A percentile compares a stretch with the other conserved stretches of the same genome.
phyloP scores from a whole-genome alignment of 2,329 filamentous ascomycete species.

The Coleophoma crateriformis region DNA sequence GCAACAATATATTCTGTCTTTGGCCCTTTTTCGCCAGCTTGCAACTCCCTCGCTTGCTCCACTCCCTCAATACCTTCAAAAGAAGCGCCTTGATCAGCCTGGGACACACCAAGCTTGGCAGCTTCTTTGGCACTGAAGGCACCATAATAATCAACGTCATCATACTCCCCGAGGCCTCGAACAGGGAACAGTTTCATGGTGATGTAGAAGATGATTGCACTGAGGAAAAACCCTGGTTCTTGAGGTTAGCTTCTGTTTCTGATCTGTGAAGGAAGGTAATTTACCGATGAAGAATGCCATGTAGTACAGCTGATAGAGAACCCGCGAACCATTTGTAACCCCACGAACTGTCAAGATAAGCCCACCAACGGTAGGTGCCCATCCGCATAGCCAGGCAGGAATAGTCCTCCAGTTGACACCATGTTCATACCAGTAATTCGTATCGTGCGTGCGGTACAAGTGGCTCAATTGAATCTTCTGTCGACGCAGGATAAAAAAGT shows the following conservation, averaged over 20 bases:
- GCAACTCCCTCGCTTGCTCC: neutral
- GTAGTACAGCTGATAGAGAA: slow-evolving; percentile 38
- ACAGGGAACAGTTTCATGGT: slow-evolving; percentile 34
- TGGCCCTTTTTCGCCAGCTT: slow-evolving; percentile 4
- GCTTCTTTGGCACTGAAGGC: slow-evolving; percentile 39
- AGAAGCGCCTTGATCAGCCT: neutral
- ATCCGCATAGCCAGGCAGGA: slow-evolving; percentile 30
- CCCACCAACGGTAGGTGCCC: slow-evolving; percentile 8
- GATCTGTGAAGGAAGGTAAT: slow-evolving; percentile 4
- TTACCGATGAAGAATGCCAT: slow-evolving; percentile 39
- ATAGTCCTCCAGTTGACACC: slow-evolving; percentile 39
- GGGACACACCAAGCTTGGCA: slow-evolving; percentile 25
- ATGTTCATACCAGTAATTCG: slow-evolving; percentile 34
- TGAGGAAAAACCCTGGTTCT: slow-evolving; percentile 32
- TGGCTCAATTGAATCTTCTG: slow-evolving; percentile 34
- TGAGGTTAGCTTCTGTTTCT: slow-evolving; percentile 2
- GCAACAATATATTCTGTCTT: slow-evolving; percentile 6
- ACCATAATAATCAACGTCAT: slow-evolving; percentile 36
- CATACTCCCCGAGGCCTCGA: slow-evolving; percentile 33
- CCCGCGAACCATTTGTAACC: slow-evolving; percentile 24
- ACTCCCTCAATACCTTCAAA: slow-evolving; percentile 2
- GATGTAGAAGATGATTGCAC: slow-evolving; percentile 12
- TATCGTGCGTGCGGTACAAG: slow-evolving; percentile 31
- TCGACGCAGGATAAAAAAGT: slow-evolving; percentile 47
- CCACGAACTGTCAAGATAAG: slow-evolving; percentile 5